Evolutionary conservation across 257 asterid genomes (phyloP).

Genomic region (Solanum lycopersicoides): DNA sequence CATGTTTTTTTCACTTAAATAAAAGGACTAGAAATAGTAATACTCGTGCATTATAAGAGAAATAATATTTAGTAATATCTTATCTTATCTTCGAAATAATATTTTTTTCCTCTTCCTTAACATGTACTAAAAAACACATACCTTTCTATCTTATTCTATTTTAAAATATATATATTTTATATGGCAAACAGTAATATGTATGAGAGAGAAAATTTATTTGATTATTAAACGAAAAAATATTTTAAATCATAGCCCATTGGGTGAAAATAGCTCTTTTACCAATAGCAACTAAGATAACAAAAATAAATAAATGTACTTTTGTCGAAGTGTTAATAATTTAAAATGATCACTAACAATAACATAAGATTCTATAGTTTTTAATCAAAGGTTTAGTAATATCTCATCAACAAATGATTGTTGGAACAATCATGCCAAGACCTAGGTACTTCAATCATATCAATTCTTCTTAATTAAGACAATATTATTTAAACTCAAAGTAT

Average conservation of each 20-base stretch:
- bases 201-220: neutral
- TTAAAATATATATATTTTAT: neutral
- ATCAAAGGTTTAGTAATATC: neutral
- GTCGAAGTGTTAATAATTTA: constrained; percentile 4
- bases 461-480: neutral
- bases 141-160: neutral
- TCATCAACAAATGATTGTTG: constrained; percentile 13
- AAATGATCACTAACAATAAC: neutral
- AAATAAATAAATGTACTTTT: constrained; percentile 1
- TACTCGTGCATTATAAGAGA: constrained; percentile 6
- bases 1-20: neutral
- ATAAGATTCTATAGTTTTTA: neutral
- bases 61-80: neutral
- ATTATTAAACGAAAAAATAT: neutral
- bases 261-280: neutral
- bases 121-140: neutral
- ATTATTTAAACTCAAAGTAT: neutral
- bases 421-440: constrained; percentile 6
- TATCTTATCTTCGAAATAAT: neutral
- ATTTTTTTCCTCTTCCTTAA: neutral
- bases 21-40: neutral
- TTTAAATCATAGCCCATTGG: neutral
- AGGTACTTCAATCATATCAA: constrained; percentile 10
- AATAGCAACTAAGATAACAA: constrained; percentile 2
- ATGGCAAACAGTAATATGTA: neutral